Percentiles rank a stretch among this genome's conserved stretches.
Evolutionary conservation across 2,329 filamentous ascomycete genomes (phyloP).

Genomic region (Epicoccum sorghinum): DNA sequence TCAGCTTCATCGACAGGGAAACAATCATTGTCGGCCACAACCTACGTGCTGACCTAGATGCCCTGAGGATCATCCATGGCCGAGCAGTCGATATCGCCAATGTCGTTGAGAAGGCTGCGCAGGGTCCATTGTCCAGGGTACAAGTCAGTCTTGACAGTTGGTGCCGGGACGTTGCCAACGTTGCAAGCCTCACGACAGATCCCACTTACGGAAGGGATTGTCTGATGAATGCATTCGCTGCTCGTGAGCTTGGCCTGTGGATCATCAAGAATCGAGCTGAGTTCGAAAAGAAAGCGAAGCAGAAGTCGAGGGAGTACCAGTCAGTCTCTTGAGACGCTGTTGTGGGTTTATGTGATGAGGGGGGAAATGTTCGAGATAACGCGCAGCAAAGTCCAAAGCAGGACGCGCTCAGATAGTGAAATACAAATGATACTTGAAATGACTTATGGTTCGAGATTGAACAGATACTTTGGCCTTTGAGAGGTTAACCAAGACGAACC

Average conservation of each 20-base stretch:
- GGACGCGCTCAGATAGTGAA: not conserved
- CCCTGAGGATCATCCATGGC: conserved; percentile 44
- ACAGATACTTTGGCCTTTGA: not conserved
- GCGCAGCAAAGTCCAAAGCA: not conserved
- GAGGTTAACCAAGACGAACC: not conserved
- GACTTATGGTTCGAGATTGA: not conserved
- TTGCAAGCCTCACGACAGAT: conserved; percentile 21
- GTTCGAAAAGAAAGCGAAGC: conserved; percentile 47
- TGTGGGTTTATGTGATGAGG: not conserved
- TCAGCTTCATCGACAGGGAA: conserved; percentile 38
- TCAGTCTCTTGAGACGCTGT: not conserved
- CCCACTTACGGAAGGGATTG: conserved; percentile 52
- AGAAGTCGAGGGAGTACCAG: conserved; percentile 37
- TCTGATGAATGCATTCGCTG: conserved; percentile 58
- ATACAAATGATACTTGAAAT: not conserved
- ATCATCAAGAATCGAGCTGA: conserved; percentile 49
- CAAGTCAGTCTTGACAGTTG: conserved; percentile 41
- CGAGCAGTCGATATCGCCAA: conserved; percentile 41
- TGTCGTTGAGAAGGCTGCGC: conserved; percentile 41
- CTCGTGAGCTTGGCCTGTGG: conserved; percentile 57
- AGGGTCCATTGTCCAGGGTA: conserved; percentile 37
- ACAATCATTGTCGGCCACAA: conserved; percentile 46
- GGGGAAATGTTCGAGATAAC: not conserved
- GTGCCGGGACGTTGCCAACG: conserved; percentile 25
- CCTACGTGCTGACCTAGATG: conserved; percentile 41